Evolutionary conservation across 805 yeast genomes (phyloP), one percentile per base, ranked within the genome.

Genomic region (Spathaspora gorwiae): DNA sequence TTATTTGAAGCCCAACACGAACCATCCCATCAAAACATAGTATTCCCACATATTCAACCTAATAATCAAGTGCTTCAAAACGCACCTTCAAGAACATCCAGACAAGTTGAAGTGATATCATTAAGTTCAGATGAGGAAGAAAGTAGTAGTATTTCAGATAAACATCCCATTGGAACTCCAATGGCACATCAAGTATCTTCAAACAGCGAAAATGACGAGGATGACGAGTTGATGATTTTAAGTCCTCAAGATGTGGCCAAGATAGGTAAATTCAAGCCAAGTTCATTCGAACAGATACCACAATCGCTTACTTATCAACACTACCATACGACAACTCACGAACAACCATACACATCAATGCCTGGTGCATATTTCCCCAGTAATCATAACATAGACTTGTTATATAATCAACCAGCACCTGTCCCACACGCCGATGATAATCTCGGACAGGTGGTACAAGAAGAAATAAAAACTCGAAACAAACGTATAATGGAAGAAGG

Each of bases 181-280:
- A 9, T 11, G 9, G 9, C 32, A 11, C 12, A 37, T 3, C 15
- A 14, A 38, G 19, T 12, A 7, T 40, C 43, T 30, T 13, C 35
- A 36, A 39, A 12, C 39, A 39, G 14, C 31, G 11, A 30, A 34
- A n/a, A n/a, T n/a, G 47, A 40, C 24, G 45, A 46, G 5, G 60
- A 55, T 38, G 69, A 64, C 39, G 70, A 65, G 12, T 42, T 65
- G 6, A 54, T 59, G 24, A 57, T 61, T 13, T 48, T 65, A 6
- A 60, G 60, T 14, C 60, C 67, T 9, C 59, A 56, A 27, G 65
- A 60, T 44, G 69, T 68, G 9, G 57, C 57, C n/a, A 47, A 54
- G 5, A 57, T 40, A 7, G 44, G 57, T 2, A 54, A 48, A 8
- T 64, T 64, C 48, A 64, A 61, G 38, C 46, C 51, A 12, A 52